These are phyloP conservation scores for Wallacemonas collosoma DNA, from an alignment of 208 protist genomes.

Conservation along the genomic window DNA sequence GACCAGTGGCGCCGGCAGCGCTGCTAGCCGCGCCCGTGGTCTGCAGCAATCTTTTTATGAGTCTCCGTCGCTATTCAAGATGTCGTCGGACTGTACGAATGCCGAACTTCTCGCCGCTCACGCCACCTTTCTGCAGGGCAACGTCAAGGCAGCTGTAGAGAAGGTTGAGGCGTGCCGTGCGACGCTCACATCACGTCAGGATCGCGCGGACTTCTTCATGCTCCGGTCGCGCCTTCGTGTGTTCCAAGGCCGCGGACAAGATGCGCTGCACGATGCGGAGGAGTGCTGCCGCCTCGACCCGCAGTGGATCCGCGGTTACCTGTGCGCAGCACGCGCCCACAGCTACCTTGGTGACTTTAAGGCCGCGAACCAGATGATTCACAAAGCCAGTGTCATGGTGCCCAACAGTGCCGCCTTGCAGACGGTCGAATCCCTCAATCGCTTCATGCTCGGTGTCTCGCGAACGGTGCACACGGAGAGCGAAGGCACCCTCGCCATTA, in stretches of 20 bases:
- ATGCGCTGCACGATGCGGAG: constrained; percentile 58
- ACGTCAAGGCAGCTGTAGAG: neutral
- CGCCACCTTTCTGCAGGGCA: neutral
- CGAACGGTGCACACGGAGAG: constrained; percentile 31
- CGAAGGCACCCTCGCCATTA: constrained; percentile 30
- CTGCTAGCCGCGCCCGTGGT: neutral
- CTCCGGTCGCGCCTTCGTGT: constrained; percentile 68
- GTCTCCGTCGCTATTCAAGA: constrained; percentile 2
- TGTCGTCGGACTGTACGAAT: neutral
- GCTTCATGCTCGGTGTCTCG: constrained; percentile 51
- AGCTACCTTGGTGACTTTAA: constrained; percentile 58
- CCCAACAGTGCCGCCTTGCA: constrained; percentile 61
- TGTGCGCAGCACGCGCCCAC: constrained; percentile 61
- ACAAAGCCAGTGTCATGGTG: constrained; percentile 39
- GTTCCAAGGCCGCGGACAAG: constrained; percentile 50
- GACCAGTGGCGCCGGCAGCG: neutral
- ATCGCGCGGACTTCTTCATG: constrained; percentile 43
- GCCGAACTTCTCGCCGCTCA: neutral
- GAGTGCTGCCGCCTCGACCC: constrained; percentile 49
- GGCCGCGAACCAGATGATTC: constrained; percentile 33
- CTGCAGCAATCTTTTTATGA: constrained; percentile 5
- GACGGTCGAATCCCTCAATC: constrained; percentile 57
- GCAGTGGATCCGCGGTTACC: constrained; percentile 65
- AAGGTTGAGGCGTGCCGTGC: neutral
- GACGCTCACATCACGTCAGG: neutral